phyloP scores from a whole-genome alignment of 2,329 filamentous ascomycete genomes.

The Xylariales sp. region DNA sequence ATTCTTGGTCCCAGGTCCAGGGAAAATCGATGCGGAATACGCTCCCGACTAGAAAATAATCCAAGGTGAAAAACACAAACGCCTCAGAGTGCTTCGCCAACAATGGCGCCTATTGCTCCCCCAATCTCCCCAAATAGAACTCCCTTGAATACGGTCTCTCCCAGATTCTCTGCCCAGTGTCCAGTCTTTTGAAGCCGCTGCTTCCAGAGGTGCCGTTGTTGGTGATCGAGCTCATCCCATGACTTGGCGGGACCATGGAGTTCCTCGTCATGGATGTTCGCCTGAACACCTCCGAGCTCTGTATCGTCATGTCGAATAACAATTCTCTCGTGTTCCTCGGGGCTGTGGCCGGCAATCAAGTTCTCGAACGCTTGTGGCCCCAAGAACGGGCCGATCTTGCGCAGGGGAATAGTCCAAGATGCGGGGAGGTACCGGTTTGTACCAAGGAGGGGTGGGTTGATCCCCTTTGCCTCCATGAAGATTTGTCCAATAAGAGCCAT shows the following conservation, averaged over 20 bases:
- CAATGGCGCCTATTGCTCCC: slow-evolving; percentile 52
- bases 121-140: slow-evolving; percentile 73
- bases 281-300: slow-evolving; percentile 26
- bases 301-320: slow-evolving; percentile 28
- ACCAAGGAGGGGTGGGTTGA: slow-evolving; percentile 51
- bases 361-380: slow-evolving; percentile 26
- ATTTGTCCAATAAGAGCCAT: slow-evolving; percentile 60
- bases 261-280: slow-evolving; percentile 42
- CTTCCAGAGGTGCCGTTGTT: slow-evolving; percentile 67
- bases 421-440: slow-evolving; percentile 51
- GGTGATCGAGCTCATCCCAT: slow-evolving; percentile 66
- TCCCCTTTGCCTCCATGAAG: slow-evolving; percentile 59
- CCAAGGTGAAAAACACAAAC: too few relatives aligned
- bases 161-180: slow-evolving; percentile 75
- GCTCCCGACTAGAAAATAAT: too few relatives aligned
- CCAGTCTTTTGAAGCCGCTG: slow-evolving; percentile 63
- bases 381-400: slow-evolving; percentile 18
- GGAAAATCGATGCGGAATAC: too few relatives aligned
- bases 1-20: too few relatives aligned
- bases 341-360: slow-evolving; percentile 29
- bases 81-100: slow-evolving; percentile 34
- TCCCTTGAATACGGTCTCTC: slow-evolving; percentile 71
- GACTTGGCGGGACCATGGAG: slow-evolving; percentile 49
- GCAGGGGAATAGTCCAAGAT: slow-evolving; percentile 22
- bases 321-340: slow-evolving; percentile 28